A percentile compares a stretch with the other conserved stretches of the same genome.
Conservation (phyloP, 371 early-diverging fungal genomes). For the Fennellomyces sp. region DNA sequence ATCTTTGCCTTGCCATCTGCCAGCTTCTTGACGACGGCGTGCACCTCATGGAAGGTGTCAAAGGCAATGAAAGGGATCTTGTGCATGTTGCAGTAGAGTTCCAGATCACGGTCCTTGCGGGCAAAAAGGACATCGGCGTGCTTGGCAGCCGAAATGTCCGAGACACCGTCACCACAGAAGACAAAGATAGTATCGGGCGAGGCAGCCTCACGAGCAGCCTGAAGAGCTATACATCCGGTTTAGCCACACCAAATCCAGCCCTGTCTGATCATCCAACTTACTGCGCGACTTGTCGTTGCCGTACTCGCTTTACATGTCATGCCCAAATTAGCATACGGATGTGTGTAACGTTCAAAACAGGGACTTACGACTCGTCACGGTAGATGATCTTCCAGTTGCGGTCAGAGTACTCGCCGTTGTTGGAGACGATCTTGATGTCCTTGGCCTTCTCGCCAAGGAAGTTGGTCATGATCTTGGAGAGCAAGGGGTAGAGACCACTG, state of each 20-base stretch:
- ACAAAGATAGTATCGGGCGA: slow-evolving; percentile 48
- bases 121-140: slow-evolving; percentile 70
- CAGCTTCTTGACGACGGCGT: slow-evolving; percentile 35
- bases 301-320: slow-evolving; percentile 28
- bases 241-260: neutral
- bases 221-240: slow-evolving; percentile 25
- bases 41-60: slow-evolving; percentile 53
- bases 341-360: neutral
- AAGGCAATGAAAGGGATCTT: slow-evolving; percentile 55
- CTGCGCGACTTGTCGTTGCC: slow-evolving; percentile 65
- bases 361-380: slow-evolving; percentile 56
- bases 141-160: slow-evolving; percentile 71
- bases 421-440: slow-evolving; percentile 50
- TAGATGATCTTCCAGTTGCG: slow-evolving; percentile 60
- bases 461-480: slow-evolving; percentile 47
- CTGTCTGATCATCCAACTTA: slow-evolving; percentile 20
- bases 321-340: neutral
- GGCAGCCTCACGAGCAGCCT: slow-evolving; percentile 36
- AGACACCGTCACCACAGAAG: slow-evolving; percentile 74
- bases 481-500: slow-evolving; percentile 52
- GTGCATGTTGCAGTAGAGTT: slow-evolving; percentile 59
- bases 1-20: slow-evolving; percentile 30
- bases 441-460: slow-evolving; percentile 49
- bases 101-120: slow-evolving; percentile 62
- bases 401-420: slow-evolving; percentile 41